Evolutionary conservation across 176 grass and related monocot species (phyloP).

Genomic region (Saccharum spontaneum): DNA sequence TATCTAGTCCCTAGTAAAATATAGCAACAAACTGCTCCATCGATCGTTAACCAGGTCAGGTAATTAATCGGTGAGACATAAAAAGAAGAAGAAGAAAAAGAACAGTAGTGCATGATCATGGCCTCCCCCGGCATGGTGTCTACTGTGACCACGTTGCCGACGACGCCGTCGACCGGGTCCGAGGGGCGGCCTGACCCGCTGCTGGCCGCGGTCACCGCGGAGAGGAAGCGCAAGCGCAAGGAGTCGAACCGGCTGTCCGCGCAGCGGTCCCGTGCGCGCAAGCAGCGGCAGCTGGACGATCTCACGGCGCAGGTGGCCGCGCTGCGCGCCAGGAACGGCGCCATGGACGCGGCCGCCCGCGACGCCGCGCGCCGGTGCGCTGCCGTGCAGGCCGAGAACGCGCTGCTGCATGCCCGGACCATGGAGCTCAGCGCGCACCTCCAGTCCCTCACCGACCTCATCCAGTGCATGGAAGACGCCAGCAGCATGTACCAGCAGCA

Average conservation of each 20-base stretch:
- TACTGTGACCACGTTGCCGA: background rate
- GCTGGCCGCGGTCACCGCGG: slow-evolving; percentile 28
- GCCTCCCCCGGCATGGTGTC: slow-evolving; percentile 35
- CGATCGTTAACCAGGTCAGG: slow-evolving; percentile 18
- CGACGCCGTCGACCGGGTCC: slow-evolving; percentile 3
- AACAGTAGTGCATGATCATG: slow-evolving; percentile 17
- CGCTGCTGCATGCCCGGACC: slow-evolving; percentile 43
- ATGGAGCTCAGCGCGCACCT: slow-evolving; percentile 53
- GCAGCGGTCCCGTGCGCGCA: slow-evolving; percentile 67
- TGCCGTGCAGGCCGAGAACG: slow-evolving; percentile 53
- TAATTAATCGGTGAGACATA: background rate
- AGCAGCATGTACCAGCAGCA: background rate
- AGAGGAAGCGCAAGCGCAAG: slow-evolving; percentile 73
- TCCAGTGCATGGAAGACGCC: slow-evolving; percentile 33
- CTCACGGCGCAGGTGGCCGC: slow-evolving; percentile 40
- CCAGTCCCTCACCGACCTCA: slow-evolving; percentile 32
- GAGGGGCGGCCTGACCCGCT: background rate
- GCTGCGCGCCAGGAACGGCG: slow-evolving; percentile 46
- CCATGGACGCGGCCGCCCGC: slow-evolving; percentile 29
- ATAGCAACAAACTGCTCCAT: background rate
- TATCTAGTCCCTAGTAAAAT: background rate
- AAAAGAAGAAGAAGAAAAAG: background rate
- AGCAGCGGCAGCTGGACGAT: slow-evolving; percentile 56
- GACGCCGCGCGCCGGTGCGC: slow-evolving; percentile 30
- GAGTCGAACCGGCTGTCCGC: slow-evolving; percentile 83